A percentile compares a stretch with the other conserved stretches of the same genome.
These are phyloP conservation scores for Aspergillus melleus DNA, from an alignment of 2,329 filamentous ascomycete genomes.

Conservation along the genomic window DNA sequence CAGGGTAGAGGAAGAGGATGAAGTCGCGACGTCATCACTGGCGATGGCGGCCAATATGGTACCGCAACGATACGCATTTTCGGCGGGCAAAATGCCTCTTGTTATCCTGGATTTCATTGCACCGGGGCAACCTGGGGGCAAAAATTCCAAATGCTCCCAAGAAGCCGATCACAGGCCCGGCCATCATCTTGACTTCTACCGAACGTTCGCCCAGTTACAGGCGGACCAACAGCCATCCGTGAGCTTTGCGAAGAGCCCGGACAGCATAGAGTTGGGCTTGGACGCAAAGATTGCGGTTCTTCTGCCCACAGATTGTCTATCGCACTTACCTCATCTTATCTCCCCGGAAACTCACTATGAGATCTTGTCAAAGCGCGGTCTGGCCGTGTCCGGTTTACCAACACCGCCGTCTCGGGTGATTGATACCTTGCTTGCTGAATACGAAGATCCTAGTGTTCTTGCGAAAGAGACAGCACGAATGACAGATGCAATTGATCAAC, in stretches of 20 bases:
- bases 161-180: too few species aligned
- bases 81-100: background rate
- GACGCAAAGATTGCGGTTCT: background rate
- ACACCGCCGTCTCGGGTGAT: background rate
- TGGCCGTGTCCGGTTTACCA: conserved; percentile 2
- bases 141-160: background rate
- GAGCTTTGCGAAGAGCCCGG: background rate
- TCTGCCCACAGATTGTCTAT: background rate
- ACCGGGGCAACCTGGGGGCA: background rate
- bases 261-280: background rate
- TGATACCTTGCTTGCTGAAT: background rate
- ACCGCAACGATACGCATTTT: background rate
- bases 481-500: background rate
- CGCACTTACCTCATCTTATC: background rate
- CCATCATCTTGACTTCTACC: background rate
- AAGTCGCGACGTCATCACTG: background rate
- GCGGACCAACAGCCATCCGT: background rate
- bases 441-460: background rate
- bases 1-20: background rate
- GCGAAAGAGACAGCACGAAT: background rate
- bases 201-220: background rate
- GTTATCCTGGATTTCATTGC: background rate
- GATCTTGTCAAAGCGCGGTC: conserved; percentile 2
- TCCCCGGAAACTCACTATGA: conserved; percentile 3
- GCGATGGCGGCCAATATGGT: background rate